Percentiles rank a stretch among this genome's conserved stretches.
phyloP scores from a whole-genome alignment of 306 rosid genomes.

The Cyclanthera cordifolia region DNA sequence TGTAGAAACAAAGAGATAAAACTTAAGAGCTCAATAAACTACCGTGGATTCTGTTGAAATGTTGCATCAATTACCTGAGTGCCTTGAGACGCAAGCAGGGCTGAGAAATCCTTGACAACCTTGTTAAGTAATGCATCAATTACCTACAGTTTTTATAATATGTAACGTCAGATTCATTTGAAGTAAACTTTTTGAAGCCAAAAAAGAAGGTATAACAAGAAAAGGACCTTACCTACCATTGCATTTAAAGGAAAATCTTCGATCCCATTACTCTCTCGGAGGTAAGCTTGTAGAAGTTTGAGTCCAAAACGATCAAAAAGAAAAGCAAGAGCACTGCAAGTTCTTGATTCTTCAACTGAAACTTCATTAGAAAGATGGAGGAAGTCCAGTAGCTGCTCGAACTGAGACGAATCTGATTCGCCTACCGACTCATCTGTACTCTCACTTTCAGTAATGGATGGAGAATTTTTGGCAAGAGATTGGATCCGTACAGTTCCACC shows the following conservation, averaged over 20 bases:
- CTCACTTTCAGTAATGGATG: conserved; percentile 44
- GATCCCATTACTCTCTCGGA: conserved; percentile 46
- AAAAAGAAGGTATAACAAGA: background rate
- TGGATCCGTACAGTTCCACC: conserved; percentile 91
- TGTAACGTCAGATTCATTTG: background rate
- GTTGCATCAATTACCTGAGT: conserved; percentile 47
- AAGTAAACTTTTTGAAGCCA: background rate
- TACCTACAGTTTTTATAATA: conserved; percentile 32
- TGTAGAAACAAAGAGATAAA: conserved; percentile 20
- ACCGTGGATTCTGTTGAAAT: conserved; percentile 4
- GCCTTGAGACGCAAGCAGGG: conserved; percentile 82
- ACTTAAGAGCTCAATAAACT: background rate
- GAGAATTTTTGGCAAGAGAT: conserved; percentile 54
- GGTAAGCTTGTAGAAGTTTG: conserved; percentile 69
- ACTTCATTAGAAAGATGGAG: conserved; percentile 57
- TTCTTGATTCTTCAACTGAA: conserved; percentile 55
- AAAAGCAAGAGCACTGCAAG: conserved; percentile 55
- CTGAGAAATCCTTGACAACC: conserved; percentile 73
- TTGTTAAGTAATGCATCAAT: conserved; percentile 67
- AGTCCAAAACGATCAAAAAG: conserved; percentile 81
- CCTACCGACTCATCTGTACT: conserved; percentile 60
- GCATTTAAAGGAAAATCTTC: conserved; percentile 74
- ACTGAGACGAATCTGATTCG: conserved; percentile 64
- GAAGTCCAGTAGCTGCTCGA: conserved; percentile 67
- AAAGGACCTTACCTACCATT: conserved; percentile 86